phyloP scores from a whole-genome alignment of 192 early-diverging fungal species.

The Mortierella alpina region DNA sequence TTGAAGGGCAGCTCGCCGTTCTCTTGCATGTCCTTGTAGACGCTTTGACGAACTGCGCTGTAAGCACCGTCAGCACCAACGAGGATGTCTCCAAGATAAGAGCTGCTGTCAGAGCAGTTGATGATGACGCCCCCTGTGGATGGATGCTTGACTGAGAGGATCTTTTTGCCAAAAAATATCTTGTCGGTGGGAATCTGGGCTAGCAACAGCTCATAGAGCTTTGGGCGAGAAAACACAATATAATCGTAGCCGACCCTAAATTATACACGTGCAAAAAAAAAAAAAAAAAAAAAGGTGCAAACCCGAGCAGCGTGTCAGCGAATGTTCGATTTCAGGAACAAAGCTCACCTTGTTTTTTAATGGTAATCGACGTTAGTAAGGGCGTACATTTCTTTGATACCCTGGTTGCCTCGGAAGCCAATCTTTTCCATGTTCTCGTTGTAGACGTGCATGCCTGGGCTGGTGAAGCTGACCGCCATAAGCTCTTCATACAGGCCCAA shows the following conservation, averaged over 20 bases:
- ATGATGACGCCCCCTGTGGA: conserved; percentile 3
- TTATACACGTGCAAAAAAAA: not conserved
- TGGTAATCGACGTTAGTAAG: not conserved
- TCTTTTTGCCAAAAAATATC: conserved; percentile 19
- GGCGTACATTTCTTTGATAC: conserved; percentile 11
- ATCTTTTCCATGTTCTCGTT: conserved; percentile 20
- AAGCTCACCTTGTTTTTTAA: not conserved
- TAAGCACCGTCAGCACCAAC: conserved; percentile 37
- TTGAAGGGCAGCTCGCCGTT: not conserved
- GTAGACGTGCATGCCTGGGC: not conserved
- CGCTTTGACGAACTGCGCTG: conserved; percentile 8
- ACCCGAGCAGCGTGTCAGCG: not conserved
- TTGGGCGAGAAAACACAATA: conserved; percentile 29
- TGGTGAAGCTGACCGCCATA: conserved; percentile 8
- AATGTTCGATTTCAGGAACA: not conserved
- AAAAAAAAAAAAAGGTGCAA: not conserved
- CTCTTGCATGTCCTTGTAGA: conserved; percentile 11
- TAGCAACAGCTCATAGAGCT: conserved; percentile 23
- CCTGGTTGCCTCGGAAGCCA: not conserved
- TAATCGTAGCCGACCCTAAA: conserved; percentile 11
- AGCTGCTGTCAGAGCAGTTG: conserved; percentile 21
- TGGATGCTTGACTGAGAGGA: conserved; percentile 16
- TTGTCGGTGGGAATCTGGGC: not conserved
- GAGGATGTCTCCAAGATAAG: conserved; percentile 23
- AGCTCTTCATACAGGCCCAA: conserved; percentile 21